These are phyloP conservation scores for Phytophthora idaei DNA, from an alignment of 352 stramenopile species.

Conservation along the genomic window DNA sequence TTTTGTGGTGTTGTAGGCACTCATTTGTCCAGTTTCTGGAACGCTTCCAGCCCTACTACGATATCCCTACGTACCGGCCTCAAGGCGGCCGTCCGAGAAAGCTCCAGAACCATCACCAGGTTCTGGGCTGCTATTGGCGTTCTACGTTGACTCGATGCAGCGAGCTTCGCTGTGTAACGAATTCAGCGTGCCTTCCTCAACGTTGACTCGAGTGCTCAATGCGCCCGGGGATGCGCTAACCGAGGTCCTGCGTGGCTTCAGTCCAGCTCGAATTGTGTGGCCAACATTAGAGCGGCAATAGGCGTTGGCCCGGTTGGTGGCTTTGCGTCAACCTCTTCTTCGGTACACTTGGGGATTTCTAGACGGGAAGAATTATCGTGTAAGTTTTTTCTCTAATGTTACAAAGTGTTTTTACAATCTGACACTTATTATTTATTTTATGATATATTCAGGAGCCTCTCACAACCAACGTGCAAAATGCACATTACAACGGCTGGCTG, in stretches of 20 bases:
- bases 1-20: no score
- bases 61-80: no score
- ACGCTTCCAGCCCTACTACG: no score
- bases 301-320: not conserved
- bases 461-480: slow-evolving; percentile 13
- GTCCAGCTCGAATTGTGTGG: slow-evolving; percentile 39
- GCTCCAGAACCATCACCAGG: not conserved
- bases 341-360: slow-evolving; percentile 38
- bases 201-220: not conserved
- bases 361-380: not conserved
- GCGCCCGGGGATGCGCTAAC: not conserved
- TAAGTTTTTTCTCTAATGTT: no score
- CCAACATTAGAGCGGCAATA: not conserved
- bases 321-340: not conserved
- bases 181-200: not conserved
- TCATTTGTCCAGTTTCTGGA: no score
- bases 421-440: no score
- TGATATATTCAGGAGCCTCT: no score
- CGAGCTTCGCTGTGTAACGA: not conserved
- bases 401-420: not conserved
- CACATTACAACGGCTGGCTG: slow-evolving; percentile 25
- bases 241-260: slow-evolving; percentile 18
- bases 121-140: not conserved
- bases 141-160: not conserved
- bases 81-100: not conserved